Conservation (phyloP, 1,139 yeast species). For the Candida labiduridarum region DNA sequence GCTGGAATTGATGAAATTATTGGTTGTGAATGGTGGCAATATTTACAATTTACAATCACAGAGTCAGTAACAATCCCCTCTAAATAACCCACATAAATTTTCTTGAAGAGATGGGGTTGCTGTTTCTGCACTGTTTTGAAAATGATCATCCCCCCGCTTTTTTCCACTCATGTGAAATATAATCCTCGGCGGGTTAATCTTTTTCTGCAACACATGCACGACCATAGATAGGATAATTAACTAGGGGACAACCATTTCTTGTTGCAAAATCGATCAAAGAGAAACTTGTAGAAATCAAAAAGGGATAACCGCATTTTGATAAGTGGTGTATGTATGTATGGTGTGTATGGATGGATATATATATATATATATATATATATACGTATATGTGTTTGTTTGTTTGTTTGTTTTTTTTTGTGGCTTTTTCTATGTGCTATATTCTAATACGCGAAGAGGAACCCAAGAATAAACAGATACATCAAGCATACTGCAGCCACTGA, state of each 20-base stretch:
- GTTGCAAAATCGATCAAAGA: not conserved
- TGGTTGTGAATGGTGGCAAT: no score
- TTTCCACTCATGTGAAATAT: constrained; percentile 2
- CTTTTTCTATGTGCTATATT: not conserved
- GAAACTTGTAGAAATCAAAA: not conserved
- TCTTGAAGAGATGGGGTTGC: not conserved
- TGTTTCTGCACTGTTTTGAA: not conserved
- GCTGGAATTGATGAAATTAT: no score
- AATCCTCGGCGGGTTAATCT: not conserved
- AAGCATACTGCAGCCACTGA: constrained; percentile 5
- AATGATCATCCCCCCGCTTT: constrained; percentile 2
- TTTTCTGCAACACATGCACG: not conserved
- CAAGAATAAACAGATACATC: constrained; percentile 4
- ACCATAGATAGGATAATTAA: not conserved
- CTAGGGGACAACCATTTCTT: not conserved
- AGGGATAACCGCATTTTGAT: no score
- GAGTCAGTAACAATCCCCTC: no score
- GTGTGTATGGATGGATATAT: no score
- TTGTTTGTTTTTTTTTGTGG: not conserved
- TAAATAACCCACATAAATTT: no score
- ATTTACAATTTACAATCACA: no score
- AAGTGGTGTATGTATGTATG: no score
- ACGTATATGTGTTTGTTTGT: not conserved
- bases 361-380: not conserved
- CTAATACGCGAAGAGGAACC: constrained; percentile 5